Evolutionary conservation across 257 asterid species (phyloP), one percentile per base, ranked within the genome.

Genomic region (Ilex aquifolium): DNA sequence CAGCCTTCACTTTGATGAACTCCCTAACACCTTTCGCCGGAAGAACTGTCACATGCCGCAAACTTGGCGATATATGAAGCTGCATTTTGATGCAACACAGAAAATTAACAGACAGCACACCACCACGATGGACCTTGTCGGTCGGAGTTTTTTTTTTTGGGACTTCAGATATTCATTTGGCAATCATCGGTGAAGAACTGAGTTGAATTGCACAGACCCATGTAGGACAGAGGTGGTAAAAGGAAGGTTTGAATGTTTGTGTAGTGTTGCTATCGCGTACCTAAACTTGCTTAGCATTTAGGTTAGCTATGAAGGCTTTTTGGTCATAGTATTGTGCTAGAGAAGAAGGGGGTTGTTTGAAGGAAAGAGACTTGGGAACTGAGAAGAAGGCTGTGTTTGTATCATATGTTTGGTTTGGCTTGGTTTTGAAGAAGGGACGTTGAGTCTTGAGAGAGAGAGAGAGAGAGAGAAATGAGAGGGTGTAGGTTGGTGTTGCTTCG

Each of bases 61-160:
- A 66, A 74, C 96, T 89, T 5, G 96, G 96, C 3, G 96, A 89
- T 63, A 89, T 82, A 49, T 82, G 90, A 32, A 88, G 87, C 90
- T 88, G 90, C 95, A 86, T 86, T 77, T 62, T 36, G 8, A 2
- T 36, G 5, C 5, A 36, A 36, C 42, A 36, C 27, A 36, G 7
- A 36, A 36, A 36, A 36, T 4, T 36, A 36, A 0, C 8, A 36
- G 42, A 36, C 5, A 36, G 42, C 5, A 21, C 5, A 36, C 8
- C 42, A 36, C 42, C 42, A 36, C 42, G 8, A 36, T 2, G 7
- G 27, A 36, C 42, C 7, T 36, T 36, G 42, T 21, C 27, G 27
- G 27, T 21, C 27, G 27, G 27, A 21, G 27, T 21, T 21, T 21
- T 21, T 36, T 36, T 36, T 36, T 36, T n/a, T n/a, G n/a, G 42